A percentile compares a stretch with the other conserved stretches of the same genome.
These are phyloP conservation scores for Canavalia ensiformis DNA, from an alignment of 306 rosid species.

Conservation along the genomic window DNA sequence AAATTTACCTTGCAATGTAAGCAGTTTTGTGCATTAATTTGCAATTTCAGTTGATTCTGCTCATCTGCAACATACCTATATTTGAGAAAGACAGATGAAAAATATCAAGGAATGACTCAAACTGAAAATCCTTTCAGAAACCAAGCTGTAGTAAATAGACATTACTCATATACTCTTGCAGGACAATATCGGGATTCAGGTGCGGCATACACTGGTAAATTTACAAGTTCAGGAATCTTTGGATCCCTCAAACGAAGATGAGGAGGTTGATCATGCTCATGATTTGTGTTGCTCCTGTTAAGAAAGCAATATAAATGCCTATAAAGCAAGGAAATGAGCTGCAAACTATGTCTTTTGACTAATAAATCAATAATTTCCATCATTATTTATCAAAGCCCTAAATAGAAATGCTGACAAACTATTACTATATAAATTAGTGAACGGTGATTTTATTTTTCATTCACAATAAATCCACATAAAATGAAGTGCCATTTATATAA, in stretches of 20 bases:
- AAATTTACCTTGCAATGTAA: constrained; percentile 92
- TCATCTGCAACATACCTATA: constrained; percentile 77
- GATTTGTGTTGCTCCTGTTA: constrained; percentile 96
- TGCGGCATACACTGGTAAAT: constrained; percentile 82
- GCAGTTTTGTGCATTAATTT: constrained; percentile 95
- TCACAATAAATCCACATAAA: constrained; percentile 1
- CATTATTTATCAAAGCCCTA: constrained; percentile 14
- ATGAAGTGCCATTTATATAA: background rate
- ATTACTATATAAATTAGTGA: constrained; percentile 2
- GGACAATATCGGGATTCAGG: constrained; percentile 95
- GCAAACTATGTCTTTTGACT: constrained; percentile 24
- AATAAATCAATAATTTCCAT: constrained; percentile 9
- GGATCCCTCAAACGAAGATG: constrained; percentile 86
- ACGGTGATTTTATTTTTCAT: constrained; percentile 29
- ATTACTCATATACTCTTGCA: constrained; percentile 95
- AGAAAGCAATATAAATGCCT: constrained; percentile 39
- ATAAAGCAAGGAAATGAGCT: constrained; percentile 40
- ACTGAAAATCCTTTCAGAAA: constrained; percentile 35
- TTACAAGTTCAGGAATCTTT: constrained; percentile 74
- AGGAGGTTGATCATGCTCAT: constrained; percentile 95
- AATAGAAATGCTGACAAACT: background rate
- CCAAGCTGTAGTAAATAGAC: constrained; percentile 32
- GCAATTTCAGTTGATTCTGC: constrained; percentile 72
- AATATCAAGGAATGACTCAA: constrained; percentile 32
- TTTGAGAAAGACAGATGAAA: constrained; percentile 32